These are phyloP conservation scores for Neurospora cerealis DNA, from an alignment of 495 filamentous ascomycete genomes.

Conservation along the genomic window DNA sequence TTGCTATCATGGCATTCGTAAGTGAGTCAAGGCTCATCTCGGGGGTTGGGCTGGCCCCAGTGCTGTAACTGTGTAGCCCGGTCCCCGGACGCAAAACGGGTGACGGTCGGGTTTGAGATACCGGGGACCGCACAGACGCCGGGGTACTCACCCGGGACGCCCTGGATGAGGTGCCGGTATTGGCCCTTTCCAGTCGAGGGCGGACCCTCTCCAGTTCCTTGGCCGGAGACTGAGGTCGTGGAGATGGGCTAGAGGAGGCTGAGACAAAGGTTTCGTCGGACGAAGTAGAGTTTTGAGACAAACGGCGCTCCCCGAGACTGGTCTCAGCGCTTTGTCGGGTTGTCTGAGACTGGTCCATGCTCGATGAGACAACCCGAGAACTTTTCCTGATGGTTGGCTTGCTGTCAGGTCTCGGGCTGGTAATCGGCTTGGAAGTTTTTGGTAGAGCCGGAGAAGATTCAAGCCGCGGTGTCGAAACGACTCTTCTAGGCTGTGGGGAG, in stretches of 20 bases:
- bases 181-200: conserved; percentile 1
- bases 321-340: not conserved
- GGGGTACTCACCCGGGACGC: conserved; percentile 1
- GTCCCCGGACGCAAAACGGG: not conserved
- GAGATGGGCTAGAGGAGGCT: conserved; percentile 31
- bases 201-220: not conserved
- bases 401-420: not conserved
- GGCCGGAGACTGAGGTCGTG: conserved; percentile 17
- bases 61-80: conserved; percentile 1
- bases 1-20: conserved; percentile 73
- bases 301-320: conserved; percentile 2
- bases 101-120: not conserved
- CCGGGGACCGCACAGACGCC: not conserved
- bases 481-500: conserved; percentile 12
- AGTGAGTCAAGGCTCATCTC: conserved; percentile 32
- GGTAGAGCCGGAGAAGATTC: conserved; percentile 9
- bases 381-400: not conserved
- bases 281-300: conserved; percentile 22
- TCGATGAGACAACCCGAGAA: not conserved
- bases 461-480: conserved; percentile 10
- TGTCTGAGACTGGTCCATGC: not conserved
- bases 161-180: conserved; percentile 8
- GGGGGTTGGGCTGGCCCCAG: conserved; percentile 4
- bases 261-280: conserved; percentile 39
- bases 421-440: not conserved